Percentiles rank a stretch among this genome's conserved stretches.
Conservation (phyloP, 2,329 filamentous ascomycete species). For the Aspergillus puulaauensis region DNA sequence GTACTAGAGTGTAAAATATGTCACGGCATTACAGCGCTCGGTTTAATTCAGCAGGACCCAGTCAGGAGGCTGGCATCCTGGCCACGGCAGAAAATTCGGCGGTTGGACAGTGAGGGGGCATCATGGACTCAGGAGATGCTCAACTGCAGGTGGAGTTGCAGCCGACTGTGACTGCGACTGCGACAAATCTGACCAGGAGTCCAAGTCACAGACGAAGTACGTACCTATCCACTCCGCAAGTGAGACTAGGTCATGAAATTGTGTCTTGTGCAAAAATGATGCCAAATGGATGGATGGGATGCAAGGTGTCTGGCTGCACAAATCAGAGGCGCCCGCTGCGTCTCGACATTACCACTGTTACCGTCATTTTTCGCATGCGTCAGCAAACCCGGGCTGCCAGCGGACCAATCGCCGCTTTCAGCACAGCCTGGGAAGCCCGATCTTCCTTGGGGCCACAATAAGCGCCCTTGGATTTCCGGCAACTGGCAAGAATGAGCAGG, state of each 20-base stretch:
- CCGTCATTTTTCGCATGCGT: conserved; percentile 3
- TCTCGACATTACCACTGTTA: not conserved
- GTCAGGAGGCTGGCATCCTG: not conserved
- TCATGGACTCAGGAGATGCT: not conserved
- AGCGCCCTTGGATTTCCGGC: not conserved
- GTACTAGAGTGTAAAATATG: not conserved
- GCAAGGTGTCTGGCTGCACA: conserved; percentile 2
- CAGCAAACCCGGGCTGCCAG: conserved; percentile 9
- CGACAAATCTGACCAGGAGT: not conserved
- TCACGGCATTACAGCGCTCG: not conserved
- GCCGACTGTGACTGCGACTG: not conserved
- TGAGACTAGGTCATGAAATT: conserved; percentile 6
- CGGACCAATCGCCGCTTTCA: conserved; percentile 10
- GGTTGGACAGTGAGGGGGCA: conserved; percentile 12
- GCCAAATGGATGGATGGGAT: not conserved
- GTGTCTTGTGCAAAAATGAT: conserved; percentile 2
- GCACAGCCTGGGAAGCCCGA: not conserved
- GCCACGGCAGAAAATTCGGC: conserved; percentile 8
- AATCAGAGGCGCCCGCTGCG: not conserved
- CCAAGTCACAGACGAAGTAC: conserved; percentile 7
- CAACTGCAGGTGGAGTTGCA: not conserved
- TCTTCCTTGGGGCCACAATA: not conserved
- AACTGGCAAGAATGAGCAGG: not conserved
- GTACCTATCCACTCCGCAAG: conserved; percentile 4
- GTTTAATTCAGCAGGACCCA: not conserved